phyloP scores from a whole-genome alignment of 768 basidiomycete species.

The Tulasnella sp. region DNA sequence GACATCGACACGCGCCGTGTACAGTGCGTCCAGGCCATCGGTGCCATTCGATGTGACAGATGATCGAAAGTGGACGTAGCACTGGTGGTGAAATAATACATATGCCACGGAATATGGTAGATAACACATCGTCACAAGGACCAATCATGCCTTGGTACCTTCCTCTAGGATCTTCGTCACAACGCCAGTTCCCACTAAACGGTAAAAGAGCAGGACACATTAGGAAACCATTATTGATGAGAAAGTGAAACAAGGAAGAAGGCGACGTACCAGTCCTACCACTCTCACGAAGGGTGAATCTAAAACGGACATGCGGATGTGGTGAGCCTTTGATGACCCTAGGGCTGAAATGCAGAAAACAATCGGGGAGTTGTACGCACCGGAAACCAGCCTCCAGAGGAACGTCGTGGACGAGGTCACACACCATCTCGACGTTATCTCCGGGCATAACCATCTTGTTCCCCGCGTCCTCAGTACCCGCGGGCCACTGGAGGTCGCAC shows the following conservation, averaged over 20 bases:
- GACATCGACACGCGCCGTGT: too few relatives aligned
- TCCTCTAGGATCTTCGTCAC: constrained; percentile 66
- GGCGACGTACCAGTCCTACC: constrained; percentile 70
- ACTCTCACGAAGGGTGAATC: constrained; percentile 89
- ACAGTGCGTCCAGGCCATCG: too few relatives aligned
- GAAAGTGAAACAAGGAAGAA: constrained; percentile 14
- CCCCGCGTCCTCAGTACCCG: constrained; percentile 64
- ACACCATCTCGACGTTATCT: constrained; percentile 91
- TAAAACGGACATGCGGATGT: constrained; percentile 20
- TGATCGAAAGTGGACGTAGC: too few relatives aligned
- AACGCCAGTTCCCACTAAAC: constrained; percentile 88
- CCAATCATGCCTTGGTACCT: not conserved
- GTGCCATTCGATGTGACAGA: too few relatives aligned
- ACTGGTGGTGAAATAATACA: too few relatives aligned
- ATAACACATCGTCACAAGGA: too few relatives aligned
- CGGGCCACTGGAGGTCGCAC: constrained; percentile 72
- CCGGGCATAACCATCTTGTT: constrained; percentile 98
- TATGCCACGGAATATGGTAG: too few relatives aligned
- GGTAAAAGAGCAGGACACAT: not conserved
- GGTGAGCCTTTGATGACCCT: not conserved
- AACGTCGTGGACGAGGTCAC: constrained; percentile 71
- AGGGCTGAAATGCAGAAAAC: too few relatives aligned
- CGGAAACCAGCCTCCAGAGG: constrained; percentile 83
- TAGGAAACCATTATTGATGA: too few relatives aligned
- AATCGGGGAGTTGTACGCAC: constrained; percentile 27